Conservation (phyloP, 805 yeast genomes). For the Clavispora carvajalis region DNA sequence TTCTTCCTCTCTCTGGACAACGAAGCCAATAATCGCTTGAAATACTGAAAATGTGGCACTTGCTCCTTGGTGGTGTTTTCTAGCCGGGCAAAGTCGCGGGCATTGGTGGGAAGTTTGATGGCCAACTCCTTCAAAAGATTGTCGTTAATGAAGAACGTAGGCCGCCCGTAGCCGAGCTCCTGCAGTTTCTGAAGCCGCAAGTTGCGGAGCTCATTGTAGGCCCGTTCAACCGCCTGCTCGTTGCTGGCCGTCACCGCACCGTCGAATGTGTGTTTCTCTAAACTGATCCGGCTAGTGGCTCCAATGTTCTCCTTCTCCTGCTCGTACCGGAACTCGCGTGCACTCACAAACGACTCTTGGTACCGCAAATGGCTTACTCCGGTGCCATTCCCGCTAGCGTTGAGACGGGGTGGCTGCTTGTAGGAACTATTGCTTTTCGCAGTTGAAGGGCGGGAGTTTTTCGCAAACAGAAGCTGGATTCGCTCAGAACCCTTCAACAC, state of each 20-base stretch:
- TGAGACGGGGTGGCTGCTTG: slow-evolving; percentile 3
- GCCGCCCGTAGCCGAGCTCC: slow-evolving; percentile 28
- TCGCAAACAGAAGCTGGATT: slow-evolving; percentile 50
- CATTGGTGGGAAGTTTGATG: slow-evolving; percentile 45
- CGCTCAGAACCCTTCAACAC: slow-evolving; percentile 42
- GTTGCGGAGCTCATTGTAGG: slow-evolving; percentile 33
- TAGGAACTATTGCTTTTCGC: neutral
- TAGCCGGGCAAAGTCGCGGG: slow-evolving; percentile 40
- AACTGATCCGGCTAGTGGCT: slow-evolving; percentile 15
- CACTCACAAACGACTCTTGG: slow-evolving; percentile 23
- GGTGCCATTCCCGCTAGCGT: slow-evolving; percentile 9
- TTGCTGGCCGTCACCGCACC: slow-evolving; percentile 14
- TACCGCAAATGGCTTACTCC: slow-evolving; percentile 15
- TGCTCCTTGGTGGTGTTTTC: slow-evolving; percentile 30
- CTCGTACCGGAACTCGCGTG: slow-evolving; percentile 13
- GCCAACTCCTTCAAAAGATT: slow-evolving; percentile 51
- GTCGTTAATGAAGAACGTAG: slow-evolving; percentile 21
- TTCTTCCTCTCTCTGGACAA: slow-evolving; percentile 30
- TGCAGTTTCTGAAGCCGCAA: slow-evolving; percentile 40
- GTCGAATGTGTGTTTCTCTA: slow-evolving; percentile 16
- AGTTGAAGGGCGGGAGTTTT: slow-evolving; percentile 6
- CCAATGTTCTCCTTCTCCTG: slow-evolving; percentile 7
- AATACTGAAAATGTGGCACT: slow-evolving; percentile 29
- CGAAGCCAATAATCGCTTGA: slow-evolving; percentile 31
- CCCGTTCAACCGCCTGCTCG: slow-evolving; percentile 22